Evolutionary conservation across 2,329 filamentous ascomycete genomes (phyloP).

Genomic region (Bipolaris gigantea): DNA sequence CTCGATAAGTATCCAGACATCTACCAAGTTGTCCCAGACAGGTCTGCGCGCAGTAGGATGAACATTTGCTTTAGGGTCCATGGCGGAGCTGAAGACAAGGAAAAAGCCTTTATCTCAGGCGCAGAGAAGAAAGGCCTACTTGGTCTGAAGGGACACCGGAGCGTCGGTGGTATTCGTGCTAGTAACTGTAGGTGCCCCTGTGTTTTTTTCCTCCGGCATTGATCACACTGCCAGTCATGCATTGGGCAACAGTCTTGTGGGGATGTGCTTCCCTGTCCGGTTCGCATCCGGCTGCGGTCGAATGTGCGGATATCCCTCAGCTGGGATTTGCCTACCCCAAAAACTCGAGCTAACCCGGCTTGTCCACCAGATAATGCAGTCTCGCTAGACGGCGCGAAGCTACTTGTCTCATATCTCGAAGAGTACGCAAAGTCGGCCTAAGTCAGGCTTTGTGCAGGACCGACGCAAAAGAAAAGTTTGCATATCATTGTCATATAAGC

Average conservation of each 20-base stretch:
- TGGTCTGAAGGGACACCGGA: slow-evolving; percentile 86
- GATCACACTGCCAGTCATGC: slow-evolving; percentile 9
- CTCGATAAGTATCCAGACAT: slow-evolving; percentile 72
- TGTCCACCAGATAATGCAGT: slow-evolving; percentile 70
- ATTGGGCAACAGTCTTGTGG: slow-evolving; percentile 1
- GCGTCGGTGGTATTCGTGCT: slow-evolving; percentile 80
- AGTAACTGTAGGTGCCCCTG: slow-evolving; percentile 64
- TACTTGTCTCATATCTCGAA: slow-evolving; percentile 66
- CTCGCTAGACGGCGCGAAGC: slow-evolving; percentile 65
- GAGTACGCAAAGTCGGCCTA: slow-evolving; percentile 55
- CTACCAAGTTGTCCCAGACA: slow-evolving; percentile 79
- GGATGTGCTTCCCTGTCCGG: slow-evolving; percentile 19
- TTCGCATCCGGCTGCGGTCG: not conserved
- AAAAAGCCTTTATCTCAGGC: slow-evolving; percentile 78
- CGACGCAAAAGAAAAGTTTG: slow-evolving; percentile 13
- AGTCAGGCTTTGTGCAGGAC: slow-evolving; percentile 18
- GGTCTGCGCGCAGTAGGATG: slow-evolving; percentile 79
- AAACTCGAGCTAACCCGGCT: slow-evolving; percentile 19
- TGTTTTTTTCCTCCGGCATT: slow-evolving; percentile 6
- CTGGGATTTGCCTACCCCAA: slow-evolving; percentile 7
- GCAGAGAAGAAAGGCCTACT: slow-evolving; percentile 69
- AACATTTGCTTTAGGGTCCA: slow-evolving; percentile 89
- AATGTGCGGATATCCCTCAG: slow-evolving; percentile 2
- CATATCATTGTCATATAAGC: not conserved
- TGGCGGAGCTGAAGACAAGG: slow-evolving; percentile 66